Evolutionary conservation across 2,329 filamentous ascomycete species (phyloP).

Genomic region (Aspergillus fructus): DNA sequence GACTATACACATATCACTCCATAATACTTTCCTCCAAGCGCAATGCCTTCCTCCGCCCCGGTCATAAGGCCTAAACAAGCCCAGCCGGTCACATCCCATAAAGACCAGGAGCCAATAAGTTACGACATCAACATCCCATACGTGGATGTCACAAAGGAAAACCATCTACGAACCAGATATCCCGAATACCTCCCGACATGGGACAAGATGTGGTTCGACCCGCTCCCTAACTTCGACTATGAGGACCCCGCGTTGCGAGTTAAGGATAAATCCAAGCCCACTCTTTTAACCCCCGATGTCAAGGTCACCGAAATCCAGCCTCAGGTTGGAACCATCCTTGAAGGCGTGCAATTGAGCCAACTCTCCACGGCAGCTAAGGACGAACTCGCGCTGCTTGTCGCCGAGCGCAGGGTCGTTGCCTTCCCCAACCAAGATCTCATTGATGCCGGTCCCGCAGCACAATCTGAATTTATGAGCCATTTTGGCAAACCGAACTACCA

Average conservation of each 20-base stretch:
- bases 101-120: conserved; percentile 36
- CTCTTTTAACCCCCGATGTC: conserved; percentile 31
- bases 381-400: conserved; percentile 63
- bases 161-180: conserved; percentile 40
- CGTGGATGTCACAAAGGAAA: conserved; percentile 39
- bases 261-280: conserved; percentile 39
- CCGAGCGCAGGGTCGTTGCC: conserved; percentile 60
- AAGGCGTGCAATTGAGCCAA: conserved; percentile 49
- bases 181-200: conserved; percentile 49
- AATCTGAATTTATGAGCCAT: conserved; percentile 46
- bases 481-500: conserved; percentile 49
- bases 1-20: neutral
- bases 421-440: conserved; percentile 54
- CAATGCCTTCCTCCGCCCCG: conserved; percentile 36
- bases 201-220: conserved; percentile 49
- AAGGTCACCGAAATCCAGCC: conserved; percentile 43
- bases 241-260: conserved; percentile 48
- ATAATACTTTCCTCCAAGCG: conserved; percentile 7
- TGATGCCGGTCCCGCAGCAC: conserved; percentile 42
- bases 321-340: conserved; percentile 42
- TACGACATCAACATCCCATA: conserved; percentile 54
- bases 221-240: conserved; percentile 46
- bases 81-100: conserved; percentile 25
- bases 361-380: conserved; percentile 50
- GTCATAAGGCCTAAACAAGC: conserved; percentile 26